Evolutionary conservation across 2,329 filamentous ascomycete species (phyloP), one percentile per base, ranked within the genome.

Genomic region (Colletotrichum acutatum): DNA sequence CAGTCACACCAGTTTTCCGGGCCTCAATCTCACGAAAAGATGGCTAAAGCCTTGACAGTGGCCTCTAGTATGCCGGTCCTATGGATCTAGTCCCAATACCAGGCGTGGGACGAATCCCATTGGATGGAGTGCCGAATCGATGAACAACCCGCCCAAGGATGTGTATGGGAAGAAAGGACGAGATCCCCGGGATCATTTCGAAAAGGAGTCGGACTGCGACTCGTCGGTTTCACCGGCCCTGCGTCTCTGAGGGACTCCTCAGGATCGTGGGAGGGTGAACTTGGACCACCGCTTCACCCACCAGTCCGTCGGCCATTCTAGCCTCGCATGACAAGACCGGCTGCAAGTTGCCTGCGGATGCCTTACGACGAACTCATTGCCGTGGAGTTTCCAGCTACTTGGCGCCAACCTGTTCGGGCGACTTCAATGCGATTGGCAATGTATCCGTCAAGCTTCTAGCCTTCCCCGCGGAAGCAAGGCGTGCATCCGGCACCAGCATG

Each of bases 31-130:
- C 24, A 22, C 52, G 22, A n/a, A 14, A 0, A 16, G 1, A 49
- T 22, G 8, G 4, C 26, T n/a, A 24, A 2, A n/a, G 4, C n/a
- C 37, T 6, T 59, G 5, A n/a, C 28, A 3, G 11, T 12, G 32
- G 34, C 37, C n/a, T 42, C n/a, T 14, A 63, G n/a, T n/a, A 52
- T 37, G 34, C 49, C 37, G 32, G 14, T 53, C 22, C 34, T 28
- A 11, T 37, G 22, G 12, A 5, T 22, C 52, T 49, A 54, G 24
- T 34, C 19, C 22, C 63, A 26, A 32, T 24, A 49, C 42, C 58
- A 24, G 42, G 22, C 32, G 11, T 34, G 59, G 66, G 16, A 64
- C 34, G n/a, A 26, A 46, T 52, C 59, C 66, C 9, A 69, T 69
- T 69, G 59, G 66, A 14, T 49, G 37, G 34, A 6, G 37, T 19